Percentiles rank a stretch among this genome's conserved stretches.
These are phyloP conservation scores for Purpureocillium lavendulum DNA, from an alignment of 2,329 filamentous ascomycete species.

Conservation along the genomic window DNA sequence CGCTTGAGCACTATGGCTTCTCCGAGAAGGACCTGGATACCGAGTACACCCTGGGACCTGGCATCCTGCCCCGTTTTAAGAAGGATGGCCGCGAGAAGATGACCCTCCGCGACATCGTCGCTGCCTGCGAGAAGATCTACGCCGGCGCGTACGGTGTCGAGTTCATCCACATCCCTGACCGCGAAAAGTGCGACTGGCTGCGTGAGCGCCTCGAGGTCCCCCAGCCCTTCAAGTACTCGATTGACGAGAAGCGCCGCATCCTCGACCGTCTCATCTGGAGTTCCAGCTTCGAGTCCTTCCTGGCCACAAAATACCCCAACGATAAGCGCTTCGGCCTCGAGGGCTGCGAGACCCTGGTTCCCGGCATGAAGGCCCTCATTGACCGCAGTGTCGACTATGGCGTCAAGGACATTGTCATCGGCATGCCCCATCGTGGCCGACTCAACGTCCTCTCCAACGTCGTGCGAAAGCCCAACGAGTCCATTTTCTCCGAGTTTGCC, in stretches of 20 bases:
- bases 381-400: conserved; percentile 97
- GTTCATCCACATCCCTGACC: conserved; percentile 97
- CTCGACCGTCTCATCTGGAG: conserved; percentile 97
- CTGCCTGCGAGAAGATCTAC: conserved; percentile 89
- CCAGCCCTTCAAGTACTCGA: conserved; percentile 90
- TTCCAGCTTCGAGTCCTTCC: conserved; percentile 92
- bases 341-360: conserved; percentile 92
- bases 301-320: conserved; percentile 97
- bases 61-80: conserved; percentile 91
- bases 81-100: conserved; percentile 86
- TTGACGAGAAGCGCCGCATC: conserved; percentile 97
- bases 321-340: conserved; percentile 99
- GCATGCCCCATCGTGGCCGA: conserved; percentile 98
- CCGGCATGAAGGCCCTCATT: conserved; percentile 98
- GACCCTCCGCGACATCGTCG: conserved; percentile 91
- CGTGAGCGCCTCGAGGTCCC: conserved; percentile 91
- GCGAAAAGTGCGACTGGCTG: conserved; percentile 97
- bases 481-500: conserved; percentile 97
- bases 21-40: conserved; percentile 88
- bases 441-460: conserved; percentile 98
- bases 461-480: conserved; percentile 97
- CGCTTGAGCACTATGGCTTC: conserved; percentile 91
- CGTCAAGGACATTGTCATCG: conserved; percentile 98
- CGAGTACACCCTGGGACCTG: conserved; percentile 86
- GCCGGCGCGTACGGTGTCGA: conserved; percentile 96